Conservation (phyloP, 2,329 filamentous ascomycete species). For the Cladosporium cucumerinum region DNA sequence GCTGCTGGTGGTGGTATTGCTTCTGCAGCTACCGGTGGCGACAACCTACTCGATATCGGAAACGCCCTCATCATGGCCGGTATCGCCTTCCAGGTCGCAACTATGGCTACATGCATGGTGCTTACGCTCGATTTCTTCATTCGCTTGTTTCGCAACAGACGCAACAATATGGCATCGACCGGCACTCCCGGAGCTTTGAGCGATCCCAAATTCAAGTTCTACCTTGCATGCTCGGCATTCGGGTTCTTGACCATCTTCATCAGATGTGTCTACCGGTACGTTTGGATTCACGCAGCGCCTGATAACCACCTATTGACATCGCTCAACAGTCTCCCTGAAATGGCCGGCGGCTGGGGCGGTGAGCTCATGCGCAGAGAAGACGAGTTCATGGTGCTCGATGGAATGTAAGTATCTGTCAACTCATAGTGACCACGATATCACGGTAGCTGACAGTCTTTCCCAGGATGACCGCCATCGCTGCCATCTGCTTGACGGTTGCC, state of each 20-base stretch:
- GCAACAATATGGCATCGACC: not conserved
- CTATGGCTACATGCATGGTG: constrained; percentile 42
- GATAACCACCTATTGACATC: constrained; percentile 14
- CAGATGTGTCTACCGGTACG: constrained; percentile 58
- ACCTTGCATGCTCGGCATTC: constrained; percentile 54
- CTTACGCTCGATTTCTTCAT: constrained; percentile 42
- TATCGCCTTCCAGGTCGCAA: constrained; percentile 44
- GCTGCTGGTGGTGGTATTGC: constrained; percentile 45
- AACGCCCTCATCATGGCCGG: constrained; percentile 47
- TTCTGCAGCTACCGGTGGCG: constrained; percentile 32
- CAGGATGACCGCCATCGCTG: constrained; percentile 47
- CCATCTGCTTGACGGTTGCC: constrained; percentile 40
- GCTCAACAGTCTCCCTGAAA: constrained; percentile 44
- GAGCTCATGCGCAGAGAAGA: constrained; percentile 46
- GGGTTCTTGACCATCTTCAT: constrained; percentile 64
- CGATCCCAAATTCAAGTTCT: constrained; percentile 48
- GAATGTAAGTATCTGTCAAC: constrained; percentile 20
- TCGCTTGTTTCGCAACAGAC: constrained; percentile 11
- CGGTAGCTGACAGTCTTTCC: not conserved
- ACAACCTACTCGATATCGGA: constrained; percentile 35
- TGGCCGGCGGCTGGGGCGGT: constrained; percentile 50
- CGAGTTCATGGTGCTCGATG: constrained; percentile 48
- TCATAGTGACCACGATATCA: too few species aligned
- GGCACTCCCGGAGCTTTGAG: constrained; percentile 5
- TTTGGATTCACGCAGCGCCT: not conserved